Evolutionary conservation across 805 yeast genomes (phyloP), one percentile per base, ranked within the genome.

Genomic region (Grigorovia humatica): DNA sequence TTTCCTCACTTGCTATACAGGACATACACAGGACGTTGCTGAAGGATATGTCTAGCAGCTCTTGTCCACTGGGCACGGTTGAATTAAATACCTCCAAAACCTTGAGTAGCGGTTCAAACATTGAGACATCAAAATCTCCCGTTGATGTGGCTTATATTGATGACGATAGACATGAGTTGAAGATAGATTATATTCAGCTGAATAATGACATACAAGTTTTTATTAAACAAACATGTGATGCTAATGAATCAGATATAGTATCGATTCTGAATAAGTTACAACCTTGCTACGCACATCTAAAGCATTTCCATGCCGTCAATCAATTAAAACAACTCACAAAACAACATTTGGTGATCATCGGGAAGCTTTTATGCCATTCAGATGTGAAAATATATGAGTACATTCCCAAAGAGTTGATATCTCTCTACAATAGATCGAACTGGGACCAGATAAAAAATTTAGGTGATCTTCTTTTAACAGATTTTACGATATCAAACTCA

Each of bases 301-400:
- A 38, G 42, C 42, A 38, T 38, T 38, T 32, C 2, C 57, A 55
- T 49, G 43, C 54, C 1, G 11, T 49, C 3, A 9, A 6, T 13
- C 50, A 51, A 15, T 43, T 60, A 32, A 54, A 52, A 43, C 45
- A 47, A 9, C 43, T 59, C 17, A 51, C 56, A 5, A 64, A 59
- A 48, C 58, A 54, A 18, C 65, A 65, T 51, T 45, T 66, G 48
- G 49, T 53, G 46, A 46, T 59, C 13, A 58, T 66, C 29, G 65
- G 64, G 19, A 57, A 57, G 43, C 47, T 50, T 17, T 41, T 49
- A 15, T 38, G 45, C 3, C 32, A 27, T 23, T 18, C 27, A 11
- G 40, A 38, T 15, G 27, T 15, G 12, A 41, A 41, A 9, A 30
- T 32, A 9, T 15, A 51, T 6, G 47, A 44, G 1, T 44, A 44